Conservation (phyloP, 169 alveolate genomes). For the Besnoitia besnoiti region DNA sequence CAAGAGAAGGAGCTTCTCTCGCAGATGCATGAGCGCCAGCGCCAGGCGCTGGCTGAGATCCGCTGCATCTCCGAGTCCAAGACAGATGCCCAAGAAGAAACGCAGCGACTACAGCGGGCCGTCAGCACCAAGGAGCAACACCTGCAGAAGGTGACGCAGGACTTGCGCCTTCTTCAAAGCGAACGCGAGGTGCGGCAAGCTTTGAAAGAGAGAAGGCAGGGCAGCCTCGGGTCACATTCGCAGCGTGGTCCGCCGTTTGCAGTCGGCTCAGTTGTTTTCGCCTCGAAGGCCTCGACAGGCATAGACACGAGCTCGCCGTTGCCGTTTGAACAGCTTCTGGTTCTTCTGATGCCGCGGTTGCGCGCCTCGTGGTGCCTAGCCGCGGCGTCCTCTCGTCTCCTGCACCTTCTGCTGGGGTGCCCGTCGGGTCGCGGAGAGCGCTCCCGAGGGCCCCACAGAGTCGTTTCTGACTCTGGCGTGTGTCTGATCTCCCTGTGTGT, state of each 20-base stretch:
- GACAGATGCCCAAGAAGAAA: neutral
- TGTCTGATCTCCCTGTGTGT: neutral
- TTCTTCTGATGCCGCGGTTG: too few species aligned
- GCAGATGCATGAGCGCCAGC: slow-evolving; percentile 42
- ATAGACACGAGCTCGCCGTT: too few species aligned
- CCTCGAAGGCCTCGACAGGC: too few species aligned
- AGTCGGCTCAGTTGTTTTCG: too few species aligned
- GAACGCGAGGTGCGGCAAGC: neutral
- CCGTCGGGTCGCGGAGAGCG: too few species aligned
- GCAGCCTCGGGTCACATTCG: too few species aligned
- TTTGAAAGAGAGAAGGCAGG: neutral
- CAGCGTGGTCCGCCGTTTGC: too few species aligned
- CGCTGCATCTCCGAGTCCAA: neutral
- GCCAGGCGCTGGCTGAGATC: neutral
- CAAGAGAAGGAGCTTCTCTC: slow-evolving; percentile 14
- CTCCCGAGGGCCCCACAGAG: too few species aligned
- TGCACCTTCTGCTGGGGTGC: too few species aligned
- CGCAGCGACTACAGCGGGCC: slow-evolving; percentile 25
- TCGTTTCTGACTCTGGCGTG: neutral
- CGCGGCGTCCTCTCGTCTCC: too few species aligned
- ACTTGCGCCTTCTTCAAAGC: neutral
- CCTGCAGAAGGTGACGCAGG: neutral
- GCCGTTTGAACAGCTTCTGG: too few species aligned
- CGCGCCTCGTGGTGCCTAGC: too few species aligned
- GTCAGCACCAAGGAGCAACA: slow-evolving; percentile 14